Conservation (phyloP, 2,329 filamentous ascomycete genomes). For the Septoria linicola region DNA sequence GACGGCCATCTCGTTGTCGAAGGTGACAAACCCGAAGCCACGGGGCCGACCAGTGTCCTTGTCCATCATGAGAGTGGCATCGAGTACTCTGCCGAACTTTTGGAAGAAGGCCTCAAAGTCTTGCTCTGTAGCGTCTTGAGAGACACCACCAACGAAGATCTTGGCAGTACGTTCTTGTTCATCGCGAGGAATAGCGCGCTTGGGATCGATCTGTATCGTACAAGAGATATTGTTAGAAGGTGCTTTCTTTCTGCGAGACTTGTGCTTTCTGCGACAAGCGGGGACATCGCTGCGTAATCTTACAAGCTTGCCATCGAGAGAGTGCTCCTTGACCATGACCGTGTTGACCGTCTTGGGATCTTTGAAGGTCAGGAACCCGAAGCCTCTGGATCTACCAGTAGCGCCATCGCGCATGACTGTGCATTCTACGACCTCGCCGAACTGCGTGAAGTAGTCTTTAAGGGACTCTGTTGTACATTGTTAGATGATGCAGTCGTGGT, state of each 20-base stretch:
- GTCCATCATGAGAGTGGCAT: constrained; percentile 99
- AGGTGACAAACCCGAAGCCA: constrained; percentile 97
- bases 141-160: constrained; percentile 97
- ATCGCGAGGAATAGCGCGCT: constrained; percentile 92
- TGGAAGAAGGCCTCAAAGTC: constrained; percentile 97
- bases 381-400: constrained; percentile 89
- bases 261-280: constrained; percentile 1
- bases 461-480: constrained; percentile 70
- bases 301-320: constrained; percentile 97
- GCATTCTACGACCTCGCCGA: constrained; percentile 94
- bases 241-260: constrained; percentile 21
- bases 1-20: constrained; percentile 92
- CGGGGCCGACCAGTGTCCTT: constrained; percentile 97
- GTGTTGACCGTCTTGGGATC: constrained; percentile 98
- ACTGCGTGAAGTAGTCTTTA: constrained; percentile 95
- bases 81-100: constrained; percentile 92
- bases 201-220: constrained; percentile 82
- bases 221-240: neutral
- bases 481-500: constrained; percentile 38
- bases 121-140: constrained; percentile 92
- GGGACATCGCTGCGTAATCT: constrained; percentile 41
- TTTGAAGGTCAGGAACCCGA: constrained; percentile 96
- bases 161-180: constrained; percentile 98
- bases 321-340: constrained; percentile 99
- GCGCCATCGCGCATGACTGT: constrained; percentile 99